A percentile compares a stretch with the other conserved stretches of the same genome.
Evolutionary conservation across 495 filamentous ascomycete genomes (phyloP).

Genomic region (Usnea hakonensis): DNA sequence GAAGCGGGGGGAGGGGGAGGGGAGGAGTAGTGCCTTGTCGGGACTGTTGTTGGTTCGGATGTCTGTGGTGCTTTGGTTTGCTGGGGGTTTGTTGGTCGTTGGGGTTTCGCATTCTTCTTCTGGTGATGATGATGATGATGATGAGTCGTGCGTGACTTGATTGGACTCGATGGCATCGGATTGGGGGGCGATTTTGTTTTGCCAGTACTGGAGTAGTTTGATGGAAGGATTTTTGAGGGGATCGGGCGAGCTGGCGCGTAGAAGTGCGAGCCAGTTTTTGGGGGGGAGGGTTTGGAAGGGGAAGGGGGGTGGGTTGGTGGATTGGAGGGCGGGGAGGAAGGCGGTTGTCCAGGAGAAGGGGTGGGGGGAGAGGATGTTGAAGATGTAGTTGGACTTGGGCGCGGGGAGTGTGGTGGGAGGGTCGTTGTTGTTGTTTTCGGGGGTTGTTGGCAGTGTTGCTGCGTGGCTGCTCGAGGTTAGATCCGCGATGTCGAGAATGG

Average conservation of each 20-base stretch:
- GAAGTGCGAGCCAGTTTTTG: constrained; percentile 40
- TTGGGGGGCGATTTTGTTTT: too few species aligned
- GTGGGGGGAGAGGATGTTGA: constrained; percentile 45
- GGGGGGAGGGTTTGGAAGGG: constrained; percentile 37
- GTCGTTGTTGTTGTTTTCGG: too few species aligned
- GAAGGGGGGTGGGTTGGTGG: constrained; percentile 38
- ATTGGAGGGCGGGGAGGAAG: constrained; percentile 39
- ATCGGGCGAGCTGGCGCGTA: constrained; percentile 22
- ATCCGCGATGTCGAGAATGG: not conserved
- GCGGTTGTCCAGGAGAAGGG: constrained; percentile 44
- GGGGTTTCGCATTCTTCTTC: constrained; percentile 24
- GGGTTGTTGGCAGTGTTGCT: too few species aligned
- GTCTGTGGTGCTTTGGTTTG: too few species aligned
- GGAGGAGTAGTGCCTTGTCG: too few species aligned
- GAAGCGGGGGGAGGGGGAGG: constrained; percentile 34
- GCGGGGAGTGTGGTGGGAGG: too few species aligned
- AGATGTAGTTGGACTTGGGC: constrained; percentile 38
- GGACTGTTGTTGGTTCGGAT: too few species aligned
- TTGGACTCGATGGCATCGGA: too few species aligned
- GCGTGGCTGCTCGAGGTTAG: too few species aligned
- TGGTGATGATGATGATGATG: not conserved
- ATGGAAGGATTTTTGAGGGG: too few species aligned
- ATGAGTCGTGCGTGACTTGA: too few species aligned
- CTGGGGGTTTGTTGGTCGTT: constrained; percentile 46
- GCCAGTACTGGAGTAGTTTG: too few species aligned